These are phyloP conservation scores for Apostasia ramifera DNA, from an alignment of 106 monocot species.

Conservation along the genomic window DNA sequence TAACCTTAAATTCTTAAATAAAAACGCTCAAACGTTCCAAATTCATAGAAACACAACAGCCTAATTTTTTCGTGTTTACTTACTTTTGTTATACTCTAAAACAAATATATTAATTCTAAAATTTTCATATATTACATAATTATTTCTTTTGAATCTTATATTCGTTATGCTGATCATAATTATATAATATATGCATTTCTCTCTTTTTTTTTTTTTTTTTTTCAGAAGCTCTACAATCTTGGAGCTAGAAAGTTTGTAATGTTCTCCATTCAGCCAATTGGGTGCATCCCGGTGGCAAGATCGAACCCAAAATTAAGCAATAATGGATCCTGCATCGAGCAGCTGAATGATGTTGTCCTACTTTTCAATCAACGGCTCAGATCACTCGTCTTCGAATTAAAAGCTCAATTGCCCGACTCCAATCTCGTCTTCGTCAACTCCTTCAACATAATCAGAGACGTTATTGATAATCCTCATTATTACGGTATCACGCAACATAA, in stretches of 20 bases:
- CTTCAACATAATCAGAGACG: conserved; percentile 42
- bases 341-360: conserved; percentile 45
- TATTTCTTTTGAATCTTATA: too few relatives aligned
- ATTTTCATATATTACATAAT: too few relatives aligned
- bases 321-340: conserved; percentile 39
- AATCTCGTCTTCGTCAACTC: conserved; percentile 45
- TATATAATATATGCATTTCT: too few relatives aligned
- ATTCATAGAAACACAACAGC: too few relatives aligned
- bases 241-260: conserved; percentile 71
- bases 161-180: too few relatives aligned
- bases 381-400: conserved; percentile 15
- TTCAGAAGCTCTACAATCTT: conserved; percentile 39
- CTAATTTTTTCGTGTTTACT: too few relatives aligned
- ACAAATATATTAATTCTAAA: too few relatives aligned
- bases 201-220: not conserved
- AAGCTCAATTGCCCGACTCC: conserved; percentile 29
- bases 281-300: conserved; percentile 57
- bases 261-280: conserved; percentile 45
- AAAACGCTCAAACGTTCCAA: too few relatives aligned
- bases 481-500: conserved; percentile 14
- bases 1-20: too few relatives aligned
- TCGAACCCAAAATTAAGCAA: conserved; percentile 8
- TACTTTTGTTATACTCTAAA: too few relatives aligned
- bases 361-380: conserved; percentile 48
- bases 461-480: conserved; percentile 28